Conservation (phyloP, 495 filamentous ascomycete genomes). For the Darksidea phi region DNA sequence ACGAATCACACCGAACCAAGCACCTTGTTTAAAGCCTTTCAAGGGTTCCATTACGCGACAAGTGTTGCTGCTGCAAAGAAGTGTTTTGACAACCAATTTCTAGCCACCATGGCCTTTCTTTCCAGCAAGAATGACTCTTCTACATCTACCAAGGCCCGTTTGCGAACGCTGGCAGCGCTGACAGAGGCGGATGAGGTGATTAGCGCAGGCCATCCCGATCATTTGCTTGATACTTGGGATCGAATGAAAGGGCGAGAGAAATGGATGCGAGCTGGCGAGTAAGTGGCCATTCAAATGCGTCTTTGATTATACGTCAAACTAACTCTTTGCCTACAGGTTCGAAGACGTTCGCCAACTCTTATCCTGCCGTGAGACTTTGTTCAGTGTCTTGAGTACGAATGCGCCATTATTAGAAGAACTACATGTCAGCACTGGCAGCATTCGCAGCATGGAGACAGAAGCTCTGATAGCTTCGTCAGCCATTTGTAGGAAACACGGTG, state of each 20-base stretch:
- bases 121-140: slow-evolving; percentile 55
- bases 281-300: slow-evolving; percentile 37
- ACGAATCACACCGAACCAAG: slow-evolving; percentile 60
- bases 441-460: slow-evolving; percentile 70
- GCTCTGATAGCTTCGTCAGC: slow-evolving; percentile 69
- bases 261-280: slow-evolving; percentile 81
- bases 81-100: slow-evolving; percentile 63
- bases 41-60: slow-evolving; percentile 67
- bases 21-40: slow-evolving; percentile 75
- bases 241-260: slow-evolving; percentile 62
- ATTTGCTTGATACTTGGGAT: slow-evolving; percentile 61
- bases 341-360: slow-evolving; percentile 78
- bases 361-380: slow-evolving; percentile 75
- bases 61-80: slow-evolving; percentile 52
- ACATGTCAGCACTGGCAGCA: slow-evolving; percentile 57
- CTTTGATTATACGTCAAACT: neutral
- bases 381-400: slow-evolving; percentile 74
- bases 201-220: slow-evolving; percentile 53
- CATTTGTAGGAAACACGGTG: slow-evolving; percentile 73
- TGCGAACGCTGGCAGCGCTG: slow-evolving; percentile 73
- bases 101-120: slow-evolving; percentile 60
- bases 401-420: slow-evolving; percentile 59
- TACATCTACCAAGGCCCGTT: slow-evolving; percentile 57
- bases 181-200: slow-evolving; percentile 80
- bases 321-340: slow-evolving; percentile 57